Base-by-base conservation (phyloP, 108 stramenopile genomes). In the Chaetoceros muelleri region DNA sequence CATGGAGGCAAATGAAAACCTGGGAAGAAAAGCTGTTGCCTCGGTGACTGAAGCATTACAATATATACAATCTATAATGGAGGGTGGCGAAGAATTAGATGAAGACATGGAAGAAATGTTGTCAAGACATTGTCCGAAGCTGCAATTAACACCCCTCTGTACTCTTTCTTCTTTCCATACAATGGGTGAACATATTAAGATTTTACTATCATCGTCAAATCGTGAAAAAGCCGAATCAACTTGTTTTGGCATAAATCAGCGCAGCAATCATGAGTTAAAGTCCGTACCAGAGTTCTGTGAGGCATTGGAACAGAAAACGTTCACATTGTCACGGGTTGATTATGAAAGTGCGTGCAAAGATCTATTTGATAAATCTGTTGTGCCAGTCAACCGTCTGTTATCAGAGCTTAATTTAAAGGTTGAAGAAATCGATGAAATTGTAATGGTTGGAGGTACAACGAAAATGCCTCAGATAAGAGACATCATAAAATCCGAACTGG, bases 391-490 rank as follows among this genome's bases (percentile, higher is more conserved):
- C 46, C 69, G 80, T 25, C 55, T 95, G 29, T 70, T 97, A 1
- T 57, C 82, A n/a, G 83, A 95, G 53, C 66, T 95, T 58, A 73
- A 79, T n/a, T 58, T 96, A 21, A 34, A 30, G 24, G 54, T 59
- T 10, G 70, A 78, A 16, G 97, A 97, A 27, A 89, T 98, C 53
- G 92, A 98, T 65, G 97, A 98, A 67, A 91, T 96, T 40, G 97
- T 98, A 24, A 89, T 97, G 93, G 97, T 98, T 22, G 97, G 97
- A 40, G 97, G 97, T 1, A 95, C 93, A 23, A 96, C 90, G 7
- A 67, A 85, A 51, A 96, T 95, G 91, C 95, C 95, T 21, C 79
- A 86, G 66, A 81, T 97, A 47, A 78, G 95, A 53, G 71, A 80
- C 28, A 52, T 95, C 25, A 90, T 97, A n/a, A 70, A 69, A 24